These are phyloP conservation scores for Eucalyptus dawsonii DNA, from an alignment of 345 rosid species.

Conservation along the genomic window DNA sequence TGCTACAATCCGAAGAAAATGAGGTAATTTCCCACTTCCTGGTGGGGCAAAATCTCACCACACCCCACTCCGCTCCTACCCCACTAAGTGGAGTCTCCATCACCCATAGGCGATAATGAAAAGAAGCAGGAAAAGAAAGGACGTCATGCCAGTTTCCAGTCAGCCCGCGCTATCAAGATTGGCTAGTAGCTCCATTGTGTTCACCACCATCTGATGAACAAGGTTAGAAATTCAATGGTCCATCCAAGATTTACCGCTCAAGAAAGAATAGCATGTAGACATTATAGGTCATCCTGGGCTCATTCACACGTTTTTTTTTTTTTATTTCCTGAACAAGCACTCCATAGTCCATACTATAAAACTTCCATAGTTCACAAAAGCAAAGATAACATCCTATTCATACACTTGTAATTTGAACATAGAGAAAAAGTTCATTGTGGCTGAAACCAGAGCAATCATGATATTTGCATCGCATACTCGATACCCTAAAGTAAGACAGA, in stretches of 20 bases:
- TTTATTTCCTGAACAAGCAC: not conserved
- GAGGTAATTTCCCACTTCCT: not conserved
- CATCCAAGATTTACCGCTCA: not conserved
- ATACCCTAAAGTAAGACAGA: not conserved
- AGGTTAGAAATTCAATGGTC: not conserved
- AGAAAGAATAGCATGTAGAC: not conserved
- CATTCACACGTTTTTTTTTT: not conserved
- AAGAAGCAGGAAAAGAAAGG: not conserved
- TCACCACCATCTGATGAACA: not conserved
- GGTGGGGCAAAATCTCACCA: not conserved
- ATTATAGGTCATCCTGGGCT: not conserved
- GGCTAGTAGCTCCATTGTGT: not conserved
- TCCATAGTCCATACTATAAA: not conserved
- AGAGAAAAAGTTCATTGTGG: not conserved
- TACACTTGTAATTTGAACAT: not conserved
- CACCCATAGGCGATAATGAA: not conserved
- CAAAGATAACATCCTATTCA: not conserved
- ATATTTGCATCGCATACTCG: not conserved
- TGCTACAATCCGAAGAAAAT: not conserved
- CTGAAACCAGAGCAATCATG: not conserved
- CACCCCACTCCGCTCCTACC: not conserved
- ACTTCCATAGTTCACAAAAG: not conserved
- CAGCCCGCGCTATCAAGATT: not conserved
- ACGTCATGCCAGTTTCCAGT: accelerated
- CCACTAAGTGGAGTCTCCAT: not conserved